These are phyloP conservation scores for Pseudotulostoma volvatum DNA, from an alignment of 495 filamentous ascomycete genomes.

Conservation along the genomic window DNA sequence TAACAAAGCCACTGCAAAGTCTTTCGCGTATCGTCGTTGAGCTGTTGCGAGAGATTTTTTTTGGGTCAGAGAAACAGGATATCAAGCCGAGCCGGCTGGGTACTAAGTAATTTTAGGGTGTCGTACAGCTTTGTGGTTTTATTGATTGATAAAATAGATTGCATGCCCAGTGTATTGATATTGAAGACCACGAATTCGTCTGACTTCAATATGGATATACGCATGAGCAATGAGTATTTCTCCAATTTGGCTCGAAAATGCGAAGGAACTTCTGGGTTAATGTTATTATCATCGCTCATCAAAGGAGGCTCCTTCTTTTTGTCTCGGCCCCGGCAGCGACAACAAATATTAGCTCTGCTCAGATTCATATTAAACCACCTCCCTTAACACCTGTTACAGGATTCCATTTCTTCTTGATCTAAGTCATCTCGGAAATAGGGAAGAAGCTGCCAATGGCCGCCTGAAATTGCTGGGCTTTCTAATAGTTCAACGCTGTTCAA, in stretches of 20 bases:
- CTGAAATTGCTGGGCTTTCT: too few species aligned
- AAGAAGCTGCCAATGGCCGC: too few species aligned
- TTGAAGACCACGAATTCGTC: background rate
- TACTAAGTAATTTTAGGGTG: too few species aligned
- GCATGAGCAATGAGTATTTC: background rate
- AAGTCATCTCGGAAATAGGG: too few species aligned
- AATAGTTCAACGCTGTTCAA: too few species aligned
- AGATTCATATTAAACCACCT: background rate
- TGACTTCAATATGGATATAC: background rate
- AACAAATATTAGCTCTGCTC: background rate
- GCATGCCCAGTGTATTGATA: background rate
- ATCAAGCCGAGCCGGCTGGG: too few species aligned
- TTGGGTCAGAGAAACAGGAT: too few species aligned
- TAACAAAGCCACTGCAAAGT: too few species aligned
- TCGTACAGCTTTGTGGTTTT: too few species aligned
- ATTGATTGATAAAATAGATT: background rate
- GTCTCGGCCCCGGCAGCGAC: background rate
- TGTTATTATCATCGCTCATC: background rate
- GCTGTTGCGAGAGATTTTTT: too few species aligned
- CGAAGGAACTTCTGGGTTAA: background rate
- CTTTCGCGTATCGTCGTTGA: too few species aligned
- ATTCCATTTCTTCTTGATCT: too few species aligned
- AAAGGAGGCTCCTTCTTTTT: background rate
- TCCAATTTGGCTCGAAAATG: background rate
- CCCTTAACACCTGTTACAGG: background rate